These are phyloP conservation scores for Blastobotrys apis DNA, from an alignment of 1,139 yeast species.

Conservation along the genomic window DNA sequence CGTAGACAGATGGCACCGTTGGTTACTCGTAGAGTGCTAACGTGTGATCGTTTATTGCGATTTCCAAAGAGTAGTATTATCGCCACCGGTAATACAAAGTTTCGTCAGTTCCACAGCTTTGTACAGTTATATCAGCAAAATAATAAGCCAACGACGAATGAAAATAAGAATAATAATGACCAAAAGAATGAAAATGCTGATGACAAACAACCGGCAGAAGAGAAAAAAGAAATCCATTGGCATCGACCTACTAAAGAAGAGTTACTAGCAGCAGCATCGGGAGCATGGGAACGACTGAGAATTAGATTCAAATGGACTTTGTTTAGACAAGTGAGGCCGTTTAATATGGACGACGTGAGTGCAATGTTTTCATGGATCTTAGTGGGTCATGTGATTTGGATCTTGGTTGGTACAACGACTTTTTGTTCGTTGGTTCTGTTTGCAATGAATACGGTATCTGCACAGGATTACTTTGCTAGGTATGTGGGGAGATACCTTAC, in stretches of 20 bases:
- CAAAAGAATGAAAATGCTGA: neutral
- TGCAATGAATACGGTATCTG: constrained; percentile 78
- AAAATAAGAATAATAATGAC: neutral
- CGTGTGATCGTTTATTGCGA: too few relatives aligned
- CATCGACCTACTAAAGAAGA: constrained; percentile 43
- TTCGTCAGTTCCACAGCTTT: constrained; percentile 2
- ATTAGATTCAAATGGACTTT: constrained; percentile 69
- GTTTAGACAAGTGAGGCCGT: constrained; percentile 61
- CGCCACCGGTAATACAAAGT: too few relatives aligned
- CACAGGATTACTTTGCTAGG: constrained; percentile 83
- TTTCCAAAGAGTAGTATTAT: too few relatives aligned
- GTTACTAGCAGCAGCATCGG: constrained; percentile 49
- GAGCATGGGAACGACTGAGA: constrained; percentile 46
- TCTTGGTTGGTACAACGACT: constrained; percentile 84
- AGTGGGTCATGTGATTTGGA: constrained; percentile 75
- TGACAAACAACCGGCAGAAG: neutral
- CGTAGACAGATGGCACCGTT: too few relatives aligned
- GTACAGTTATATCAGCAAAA: neutral
- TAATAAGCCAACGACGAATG: neutral
- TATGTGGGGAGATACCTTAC: constrained; percentile 80
- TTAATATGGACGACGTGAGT: constrained; percentile 81
- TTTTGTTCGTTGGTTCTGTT: constrained; percentile 75
- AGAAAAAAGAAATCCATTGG: constrained; percentile 7
- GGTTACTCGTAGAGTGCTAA: too few relatives aligned
- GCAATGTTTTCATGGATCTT: constrained; percentile 90